phyloP scores from a whole-genome alignment of 768 basidiomycete genomes.

The Amanita muscaria region DNA sequence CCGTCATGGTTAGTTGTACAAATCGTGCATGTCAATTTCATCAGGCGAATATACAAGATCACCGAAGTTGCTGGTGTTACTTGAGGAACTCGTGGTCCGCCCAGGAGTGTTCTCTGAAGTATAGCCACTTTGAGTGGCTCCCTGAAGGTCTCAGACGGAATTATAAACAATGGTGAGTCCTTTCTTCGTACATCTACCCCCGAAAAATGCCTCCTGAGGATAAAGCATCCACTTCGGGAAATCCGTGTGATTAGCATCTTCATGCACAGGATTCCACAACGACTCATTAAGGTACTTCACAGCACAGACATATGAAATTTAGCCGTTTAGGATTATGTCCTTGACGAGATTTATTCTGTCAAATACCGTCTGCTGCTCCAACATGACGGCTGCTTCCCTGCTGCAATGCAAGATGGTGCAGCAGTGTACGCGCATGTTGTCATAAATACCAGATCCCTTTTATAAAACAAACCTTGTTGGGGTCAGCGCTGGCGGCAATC shows the following conservation, averaged over 20 bases:
- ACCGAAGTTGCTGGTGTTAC: slow-evolving; percentile 50
- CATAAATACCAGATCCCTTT: slow-evolving; percentile 18
- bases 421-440: slow-evolving; percentile 42
- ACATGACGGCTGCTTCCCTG: slow-evolving; percentile 47
- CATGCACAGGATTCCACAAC: slow-evolving; percentile 43
- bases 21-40: slow-evolving; percentile 43
- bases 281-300: slow-evolving; percentile 32
- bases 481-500: slow-evolving; percentile 48
- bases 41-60: slow-evolving; percentile 41
- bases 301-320: neutral
- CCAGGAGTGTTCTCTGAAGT: slow-evolving; percentile 23
- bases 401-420: slow-evolving; percentile 43
- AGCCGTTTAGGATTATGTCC: slow-evolving; percentile 20
- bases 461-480: slow-evolving; percentile 40
- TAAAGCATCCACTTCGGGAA: slow-evolving; percentile 13
- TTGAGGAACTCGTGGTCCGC: slow-evolving; percentile 42
- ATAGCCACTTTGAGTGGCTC: slow-evolving; percentile 45
- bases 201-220: slow-evolving; percentile 16
- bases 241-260: slow-evolving; percentile 37
- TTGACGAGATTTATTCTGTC: slow-evolving; percentile 33
- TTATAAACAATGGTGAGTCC: slow-evolving; percentile 30
- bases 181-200: slow-evolving; percentile 40
- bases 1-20: slow-evolving; percentile 42
- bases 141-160: slow-evolving; percentile 29
- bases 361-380: slow-evolving; percentile 46